These are phyloP conservation scores for Nicotiana obtusifolia DNA, from an alignment of 257 asterid species.

Conservation along the genomic window DNA sequence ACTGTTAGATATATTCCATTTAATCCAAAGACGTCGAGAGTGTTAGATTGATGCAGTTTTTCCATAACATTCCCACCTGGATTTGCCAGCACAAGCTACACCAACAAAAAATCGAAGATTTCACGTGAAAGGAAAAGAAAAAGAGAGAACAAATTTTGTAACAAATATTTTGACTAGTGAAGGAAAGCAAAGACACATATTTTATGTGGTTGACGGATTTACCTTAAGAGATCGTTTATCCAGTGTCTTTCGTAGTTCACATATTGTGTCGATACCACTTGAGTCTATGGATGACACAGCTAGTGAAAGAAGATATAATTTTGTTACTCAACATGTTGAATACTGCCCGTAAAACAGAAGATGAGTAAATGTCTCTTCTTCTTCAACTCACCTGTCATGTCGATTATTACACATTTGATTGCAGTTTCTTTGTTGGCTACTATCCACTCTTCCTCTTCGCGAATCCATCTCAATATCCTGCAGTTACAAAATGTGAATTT, in stretches of 20 bases:
- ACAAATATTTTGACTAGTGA: not conserved
- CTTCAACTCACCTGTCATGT: slow-evolving; percentile 65
- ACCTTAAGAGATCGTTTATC: slow-evolving; percentile 79
- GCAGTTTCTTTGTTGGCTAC: slow-evolving; percentile 34
- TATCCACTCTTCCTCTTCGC: slow-evolving; percentile 89
- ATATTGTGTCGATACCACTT: slow-evolving; percentile 66
- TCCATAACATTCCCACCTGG: slow-evolving; percentile 77
- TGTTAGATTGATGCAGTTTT: slow-evolving; percentile 50
- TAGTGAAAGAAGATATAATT: slow-evolving; percentile 21
- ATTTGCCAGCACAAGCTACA: slow-evolving; percentile 77
- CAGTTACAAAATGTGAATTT: slow-evolving; percentile 3
- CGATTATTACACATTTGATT: slow-evolving; percentile 71
- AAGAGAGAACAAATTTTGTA: not conserved
- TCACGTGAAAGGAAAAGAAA: not conserved
- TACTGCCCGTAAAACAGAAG: not conserved
- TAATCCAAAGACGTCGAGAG: slow-evolving; percentile 42
- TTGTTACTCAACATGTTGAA: not conserved
- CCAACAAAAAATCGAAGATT: not conserved
- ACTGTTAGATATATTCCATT: slow-evolving; percentile 68
- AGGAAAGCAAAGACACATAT: not conserved
- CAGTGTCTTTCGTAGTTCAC: slow-evolving; percentile 55
- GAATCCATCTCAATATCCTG: slow-evolving; percentile 75
- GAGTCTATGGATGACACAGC: slow-evolving; percentile 96
- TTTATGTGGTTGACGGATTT: slow-evolving; percentile 1
- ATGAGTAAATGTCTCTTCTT: not conserved